Conservation (phyloP, 2,329 filamentous ascomycete genomes). For the Penicillium concentricum region DNA sequence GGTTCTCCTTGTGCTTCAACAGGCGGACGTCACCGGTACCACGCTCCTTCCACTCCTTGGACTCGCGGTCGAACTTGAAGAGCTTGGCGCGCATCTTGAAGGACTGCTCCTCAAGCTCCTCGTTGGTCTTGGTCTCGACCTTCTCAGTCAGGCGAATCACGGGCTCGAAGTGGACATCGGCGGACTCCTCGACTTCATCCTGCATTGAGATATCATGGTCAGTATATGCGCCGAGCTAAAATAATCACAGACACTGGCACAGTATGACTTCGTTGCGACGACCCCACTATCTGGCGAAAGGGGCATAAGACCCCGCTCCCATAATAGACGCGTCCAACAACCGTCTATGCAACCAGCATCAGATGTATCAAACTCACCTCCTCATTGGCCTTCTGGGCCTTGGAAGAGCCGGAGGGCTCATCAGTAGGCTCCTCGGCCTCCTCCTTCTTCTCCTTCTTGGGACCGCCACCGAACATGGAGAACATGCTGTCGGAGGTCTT, state of each 20-base stretch:
- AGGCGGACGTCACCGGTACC: slow-evolving; percentile 94
- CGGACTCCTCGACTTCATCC: slow-evolving; percentile 79
- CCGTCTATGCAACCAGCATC: slow-evolving; percentile 4
- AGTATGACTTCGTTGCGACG: not conserved
- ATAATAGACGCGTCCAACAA: slow-evolving; percentile 1
- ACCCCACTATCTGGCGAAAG: slow-evolving; percentile 17
- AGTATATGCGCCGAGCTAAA: not conserved
- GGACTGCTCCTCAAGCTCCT: slow-evolving; percentile 92
- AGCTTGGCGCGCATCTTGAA: slow-evolving; percentile 99
- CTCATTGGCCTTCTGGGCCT: slow-evolving; percentile 67
- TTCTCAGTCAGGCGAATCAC: slow-evolving; percentile 95
- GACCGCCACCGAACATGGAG: slow-evolving; percentile 97
- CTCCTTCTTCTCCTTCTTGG: slow-evolving; percentile 94
- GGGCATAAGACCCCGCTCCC: slow-evolving; percentile 8
- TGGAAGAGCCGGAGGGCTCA: slow-evolving; percentile 85
- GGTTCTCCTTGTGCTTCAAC: slow-evolving; percentile 98
- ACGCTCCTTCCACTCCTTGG: slow-evolving; percentile 97
- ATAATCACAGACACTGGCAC: not conserved
- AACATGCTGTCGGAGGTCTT: slow-evolving; percentile 66
- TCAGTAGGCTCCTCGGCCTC: slow-evolving; percentile 72
- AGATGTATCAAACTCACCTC: slow-evolving; percentile 49
- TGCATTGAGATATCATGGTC: slow-evolving; percentile 26
- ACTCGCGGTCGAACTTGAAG: slow-evolving; percentile 93
- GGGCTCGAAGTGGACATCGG: slow-evolving; percentile 95
- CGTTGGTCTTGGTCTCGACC: slow-evolving; percentile 95